Conservation (phyloP, 2,329 filamentous ascomycete species). For the Cercospora sp. region DNA sequence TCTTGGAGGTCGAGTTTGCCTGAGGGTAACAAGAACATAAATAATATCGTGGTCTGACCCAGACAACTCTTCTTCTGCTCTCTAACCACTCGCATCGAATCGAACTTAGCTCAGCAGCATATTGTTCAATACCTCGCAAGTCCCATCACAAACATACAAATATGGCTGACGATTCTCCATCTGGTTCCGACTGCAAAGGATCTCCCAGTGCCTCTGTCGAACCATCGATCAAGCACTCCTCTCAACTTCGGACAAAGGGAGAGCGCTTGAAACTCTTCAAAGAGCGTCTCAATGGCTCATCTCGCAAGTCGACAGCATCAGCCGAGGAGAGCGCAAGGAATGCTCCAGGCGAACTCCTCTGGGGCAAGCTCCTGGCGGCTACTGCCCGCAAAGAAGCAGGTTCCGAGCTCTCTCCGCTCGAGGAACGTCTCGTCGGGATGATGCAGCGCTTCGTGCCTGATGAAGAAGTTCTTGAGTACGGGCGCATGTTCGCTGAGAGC, state of each 20-base stretch:
- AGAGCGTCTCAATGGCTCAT: neutral
- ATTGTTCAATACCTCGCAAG: too few species aligned
- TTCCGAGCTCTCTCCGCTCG: neutral
- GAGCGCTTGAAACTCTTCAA: neutral
- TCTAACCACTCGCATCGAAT: too few species aligned
- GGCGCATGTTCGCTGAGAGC: neutral
- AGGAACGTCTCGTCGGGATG: neutral
- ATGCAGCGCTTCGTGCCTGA: neutral
- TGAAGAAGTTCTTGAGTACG: neutral
- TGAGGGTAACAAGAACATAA: too few species aligned
- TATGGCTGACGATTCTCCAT: neutral
- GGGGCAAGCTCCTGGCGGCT: neutral
- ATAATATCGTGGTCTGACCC: too few species aligned
- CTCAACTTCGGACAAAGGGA: neutral
- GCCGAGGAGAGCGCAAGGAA: too few species aligned
- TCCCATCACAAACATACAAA: too few species aligned
- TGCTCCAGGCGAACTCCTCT: neutral
- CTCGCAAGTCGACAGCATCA: neutral
- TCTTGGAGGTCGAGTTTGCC: too few species aligned
- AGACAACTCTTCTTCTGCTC: too few species aligned
- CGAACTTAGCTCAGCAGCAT: too few species aligned
- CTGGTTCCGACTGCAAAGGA: neutral
- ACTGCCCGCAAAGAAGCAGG: neutral
- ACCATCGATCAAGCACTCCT: neutral
- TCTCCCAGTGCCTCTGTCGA: neutral